phyloP scores from a whole-genome alignment of 495 filamentous ascomycete genomes.

The Aspergillus bridgeri region DNA sequence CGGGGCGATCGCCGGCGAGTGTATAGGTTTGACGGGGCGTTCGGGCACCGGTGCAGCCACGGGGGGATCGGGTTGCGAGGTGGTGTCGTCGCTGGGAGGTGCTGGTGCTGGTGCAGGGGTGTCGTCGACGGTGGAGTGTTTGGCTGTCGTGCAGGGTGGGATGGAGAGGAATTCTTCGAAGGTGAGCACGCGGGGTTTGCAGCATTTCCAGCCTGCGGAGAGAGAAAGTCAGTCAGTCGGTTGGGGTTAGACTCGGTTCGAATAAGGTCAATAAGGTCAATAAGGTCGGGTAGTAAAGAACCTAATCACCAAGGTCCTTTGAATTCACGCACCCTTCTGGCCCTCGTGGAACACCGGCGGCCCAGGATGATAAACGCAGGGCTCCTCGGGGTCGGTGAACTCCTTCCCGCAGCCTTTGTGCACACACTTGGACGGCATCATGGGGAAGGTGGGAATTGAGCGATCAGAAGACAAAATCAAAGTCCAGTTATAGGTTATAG shows the following conservation, averaged over 20 bases:
- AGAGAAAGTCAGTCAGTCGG: constrained; percentile 12
- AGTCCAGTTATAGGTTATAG: no score
- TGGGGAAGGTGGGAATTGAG: constrained; percentile 5
- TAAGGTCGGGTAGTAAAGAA: no score
- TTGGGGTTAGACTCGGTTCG: constrained; percentile 9
- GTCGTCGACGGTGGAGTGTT: constrained; percentile 83
- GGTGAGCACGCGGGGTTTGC: constrained; percentile 94
- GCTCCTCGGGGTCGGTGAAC: constrained; percentile 78
- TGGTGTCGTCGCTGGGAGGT: constrained; percentile 30
- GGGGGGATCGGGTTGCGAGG: constrained; percentile 16
- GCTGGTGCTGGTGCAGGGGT: constrained; percentile 57
- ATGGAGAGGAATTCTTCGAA: constrained; percentile 98
- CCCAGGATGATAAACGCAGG: constrained; percentile 89
- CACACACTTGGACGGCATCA: constrained; percentile 87
- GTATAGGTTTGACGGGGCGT: constrained; percentile 30
- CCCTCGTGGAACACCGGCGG: constrained; percentile 97
- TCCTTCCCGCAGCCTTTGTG: constrained; percentile 93
- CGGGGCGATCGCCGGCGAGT: constrained; percentile 51
- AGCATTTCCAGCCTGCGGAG: constrained; percentile 96
- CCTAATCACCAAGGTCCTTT: constrained; percentile 29
- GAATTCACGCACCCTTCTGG: constrained; percentile 87
- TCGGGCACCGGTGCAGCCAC: constrained; percentile 22
- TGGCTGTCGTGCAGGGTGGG: constrained; percentile 89
- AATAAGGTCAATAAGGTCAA: no score
- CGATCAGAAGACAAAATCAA: neutral